phyloP scores from a whole-genome alignment of 75 land plant species.

The Picea glauca region DNA sequence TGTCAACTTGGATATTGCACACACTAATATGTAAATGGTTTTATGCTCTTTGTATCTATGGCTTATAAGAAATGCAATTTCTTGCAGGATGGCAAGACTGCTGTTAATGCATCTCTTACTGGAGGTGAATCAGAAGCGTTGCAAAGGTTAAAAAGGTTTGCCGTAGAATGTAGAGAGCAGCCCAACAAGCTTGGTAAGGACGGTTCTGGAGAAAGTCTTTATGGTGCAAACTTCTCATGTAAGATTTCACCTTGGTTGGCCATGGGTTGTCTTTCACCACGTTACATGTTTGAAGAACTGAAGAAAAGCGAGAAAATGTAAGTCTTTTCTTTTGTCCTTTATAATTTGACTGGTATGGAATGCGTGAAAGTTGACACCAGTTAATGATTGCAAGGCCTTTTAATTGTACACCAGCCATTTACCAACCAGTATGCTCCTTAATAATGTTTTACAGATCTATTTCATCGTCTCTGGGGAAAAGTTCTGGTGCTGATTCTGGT shows the following conservation, averaged over 20 bases:
- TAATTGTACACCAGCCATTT: background rate
- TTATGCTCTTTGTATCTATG: background rate
- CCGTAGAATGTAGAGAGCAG: conserved; percentile 59
- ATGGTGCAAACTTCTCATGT: conserved; percentile 96
- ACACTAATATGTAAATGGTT: background rate
- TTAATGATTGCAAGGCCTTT: background rate
- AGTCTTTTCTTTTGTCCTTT: background rate
- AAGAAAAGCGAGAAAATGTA: conserved; percentile 68
- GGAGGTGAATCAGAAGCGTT: conserved; percentile 96
- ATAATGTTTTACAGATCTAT: conserved; percentile 26
- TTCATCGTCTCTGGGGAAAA: conserved; percentile 34
- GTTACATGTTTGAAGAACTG: conserved; percentile 89
- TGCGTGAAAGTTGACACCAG: background rate
- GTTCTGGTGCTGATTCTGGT: conserved; percentile 22
- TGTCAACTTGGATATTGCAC: background rate
- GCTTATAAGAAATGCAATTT: background rate
- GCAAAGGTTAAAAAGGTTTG: conserved; percentile 72
- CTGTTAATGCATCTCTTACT: conserved; percentile 47
- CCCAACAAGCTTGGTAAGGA: conserved; percentile 38
- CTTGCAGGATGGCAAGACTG: conserved; percentile 52
- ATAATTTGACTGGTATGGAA: background rate
- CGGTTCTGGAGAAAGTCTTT: conserved; percentile 52
- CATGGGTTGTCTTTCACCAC: conserved; percentile 94
- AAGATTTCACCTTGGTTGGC: conserved; percentile 98
- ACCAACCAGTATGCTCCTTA: conserved; percentile 6